A percentile compares a stretch with the other conserved stretches of the same genome.
Evolutionary conservation across 2,329 filamentous ascomycete genomes (phyloP).

Genomic region (Colletotrichum somersetense): DNA sequence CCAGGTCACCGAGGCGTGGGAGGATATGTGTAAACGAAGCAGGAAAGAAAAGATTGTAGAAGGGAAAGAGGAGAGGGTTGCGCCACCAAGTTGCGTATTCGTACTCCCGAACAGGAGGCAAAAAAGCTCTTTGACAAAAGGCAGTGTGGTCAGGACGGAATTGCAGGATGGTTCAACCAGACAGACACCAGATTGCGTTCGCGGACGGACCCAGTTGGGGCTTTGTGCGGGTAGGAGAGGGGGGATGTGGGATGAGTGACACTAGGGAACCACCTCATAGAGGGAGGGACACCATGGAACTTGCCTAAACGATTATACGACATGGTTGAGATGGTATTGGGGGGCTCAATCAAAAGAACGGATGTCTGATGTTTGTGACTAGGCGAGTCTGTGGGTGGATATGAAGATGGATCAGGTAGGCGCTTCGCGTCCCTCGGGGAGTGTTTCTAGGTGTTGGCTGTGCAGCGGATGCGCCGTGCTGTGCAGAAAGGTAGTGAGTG

Average conservation of each 20-base stretch:
- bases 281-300: conserved; percentile 53
- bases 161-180: conserved; percentile 18
- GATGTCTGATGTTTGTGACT: conserved; percentile 42
- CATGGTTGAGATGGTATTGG: conserved; percentile 60
- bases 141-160: conserved; percentile 19
- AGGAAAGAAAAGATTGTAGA: conserved; percentile 21
- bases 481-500: conserved; percentile 24
- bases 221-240: conserved; percentile 28
- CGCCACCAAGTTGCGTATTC: conserved; percentile 37
- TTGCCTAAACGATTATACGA: conserved; percentile 81
- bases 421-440: conserved; percentile 32
- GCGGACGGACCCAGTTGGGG: conserved; percentile 29
- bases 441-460: conserved; percentile 36
- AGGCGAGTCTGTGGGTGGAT: conserved; percentile 39
- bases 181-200: conserved; percentile 7
- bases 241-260: conserved; percentile 41
- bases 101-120: conserved; percentile 14
- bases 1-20: neutral
- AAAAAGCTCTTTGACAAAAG: conserved; percentile 6
- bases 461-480: conserved; percentile 36
- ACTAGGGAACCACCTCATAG: conserved; percentile 42
- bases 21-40: conserved; percentile 15
- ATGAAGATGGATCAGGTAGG: conserved; percentile 38
- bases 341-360: conserved; percentile 36
- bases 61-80: conserved; percentile 19